Percentiles rank a stretch among this genome's conserved stretches.
Conservation (phyloP, 2,329 filamentous ascomycete species). For the Coniochaeta sp. region DNA sequence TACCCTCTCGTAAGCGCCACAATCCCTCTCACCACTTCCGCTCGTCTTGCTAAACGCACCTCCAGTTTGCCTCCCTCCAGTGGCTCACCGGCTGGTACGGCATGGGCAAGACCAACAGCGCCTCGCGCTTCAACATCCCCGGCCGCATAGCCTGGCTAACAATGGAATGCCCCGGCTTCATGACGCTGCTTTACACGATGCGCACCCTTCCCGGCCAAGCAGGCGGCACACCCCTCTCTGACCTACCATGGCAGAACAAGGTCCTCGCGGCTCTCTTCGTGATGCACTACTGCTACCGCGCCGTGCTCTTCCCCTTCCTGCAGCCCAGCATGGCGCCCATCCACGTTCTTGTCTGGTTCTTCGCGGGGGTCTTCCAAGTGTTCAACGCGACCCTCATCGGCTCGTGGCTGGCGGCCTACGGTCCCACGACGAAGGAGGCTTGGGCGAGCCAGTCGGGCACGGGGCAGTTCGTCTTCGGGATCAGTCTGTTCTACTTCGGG, state of each 20-base stretch:
- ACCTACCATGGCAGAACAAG: conserved; percentile 71
- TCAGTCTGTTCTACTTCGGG: conserved; percentile 69
- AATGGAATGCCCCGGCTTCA: conserved; percentile 77
- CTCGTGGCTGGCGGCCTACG: conserved; percentile 76
- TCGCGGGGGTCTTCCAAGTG: conserved; percentile 68
- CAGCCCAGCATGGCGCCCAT: conserved; percentile 93
- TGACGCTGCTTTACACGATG: conserved; percentile 75
- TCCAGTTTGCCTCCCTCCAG: conserved; percentile 64
- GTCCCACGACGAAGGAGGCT: conserved; percentile 50
- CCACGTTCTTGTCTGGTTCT: conserved; percentile 57
- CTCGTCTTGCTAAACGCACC: background rate
- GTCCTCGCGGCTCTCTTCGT: conserved; percentile 63
- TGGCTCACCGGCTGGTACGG: conserved; percentile 77
- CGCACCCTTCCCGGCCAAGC: conserved; percentile 53
- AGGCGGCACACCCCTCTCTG: conserved; percentile 32
- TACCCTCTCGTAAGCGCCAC: conserved; percentile 40
- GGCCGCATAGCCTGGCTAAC: conserved; percentile 80
- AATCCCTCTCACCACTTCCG: conserved; percentile 2
- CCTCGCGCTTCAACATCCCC: conserved; percentile 73
- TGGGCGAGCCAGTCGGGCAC: conserved; percentile 35
- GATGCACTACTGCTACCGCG: conserved; percentile 87
- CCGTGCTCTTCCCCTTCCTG: conserved; percentile 71
- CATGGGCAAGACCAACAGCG: conserved; percentile 82
- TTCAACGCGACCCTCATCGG: conserved; percentile 72
- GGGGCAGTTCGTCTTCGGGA: conserved; percentile 50